Conservation (phyloP, 495 filamentous ascomycete genomes). For the Talaromyces wortmannii region DNA sequence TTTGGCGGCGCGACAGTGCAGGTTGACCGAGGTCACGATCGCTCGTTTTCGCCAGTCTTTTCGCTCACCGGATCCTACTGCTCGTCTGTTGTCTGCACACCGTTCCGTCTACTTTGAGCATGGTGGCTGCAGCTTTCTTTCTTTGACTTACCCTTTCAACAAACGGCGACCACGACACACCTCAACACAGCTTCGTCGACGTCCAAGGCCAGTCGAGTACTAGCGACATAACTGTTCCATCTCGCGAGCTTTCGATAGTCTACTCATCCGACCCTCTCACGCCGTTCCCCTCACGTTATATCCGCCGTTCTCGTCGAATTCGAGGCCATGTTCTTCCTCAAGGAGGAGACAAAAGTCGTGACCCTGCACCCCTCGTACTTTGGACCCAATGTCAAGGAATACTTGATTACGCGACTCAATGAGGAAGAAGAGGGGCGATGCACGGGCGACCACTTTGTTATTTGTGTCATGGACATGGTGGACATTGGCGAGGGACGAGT, state of each 20-base stretch:
- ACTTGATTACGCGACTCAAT: constrained; percentile 77
- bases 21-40: background rate
- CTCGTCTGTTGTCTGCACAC: background rate
- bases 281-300: background rate
- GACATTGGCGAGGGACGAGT: constrained; percentile 89
- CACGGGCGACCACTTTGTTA: constrained; percentile 89
- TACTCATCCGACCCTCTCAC: background rate
- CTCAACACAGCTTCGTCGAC: too few relatives aligned
- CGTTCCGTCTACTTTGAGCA: background rate
- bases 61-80: too few relatives aligned
- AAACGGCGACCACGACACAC: background rate
- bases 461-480: constrained; percentile 90
- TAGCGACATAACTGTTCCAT: too few relatives aligned
- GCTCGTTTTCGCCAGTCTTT: too few relatives aligned
- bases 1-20: background rate
- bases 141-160: background rate
- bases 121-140: background rate
- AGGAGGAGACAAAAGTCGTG: constrained; percentile 87
- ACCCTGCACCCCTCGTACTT: constrained; percentile 96
- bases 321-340: constrained; percentile 87
- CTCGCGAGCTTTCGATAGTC: too few relatives aligned
- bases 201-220: too few relatives aligned
- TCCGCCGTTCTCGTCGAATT: background rate
- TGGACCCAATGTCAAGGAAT: constrained; percentile 79
- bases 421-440: constrained; percentile 91